Base-by-base conservation (phyloP, 768 basidiomycete species). In the Suillus clintonianus region DNA sequence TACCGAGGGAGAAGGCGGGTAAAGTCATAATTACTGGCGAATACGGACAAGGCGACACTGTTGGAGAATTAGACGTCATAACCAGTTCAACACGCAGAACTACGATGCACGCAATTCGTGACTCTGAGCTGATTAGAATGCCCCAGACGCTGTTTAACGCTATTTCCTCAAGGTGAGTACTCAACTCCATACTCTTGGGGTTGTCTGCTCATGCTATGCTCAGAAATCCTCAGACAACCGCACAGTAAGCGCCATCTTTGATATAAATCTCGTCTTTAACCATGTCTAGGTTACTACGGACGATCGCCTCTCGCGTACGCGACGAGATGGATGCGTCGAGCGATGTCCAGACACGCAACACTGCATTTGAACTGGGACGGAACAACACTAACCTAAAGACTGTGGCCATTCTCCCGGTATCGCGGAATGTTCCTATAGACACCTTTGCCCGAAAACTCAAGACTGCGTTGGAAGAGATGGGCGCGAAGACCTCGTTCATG, bases 111-210 rank as follows among this genome's bases (percentile, higher is more conserved):
- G 97, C 97, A 8, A 99, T 99, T 67, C 94, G 97, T 69, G 97
- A 99, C 73, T 95, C 95, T 0, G 97, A 99, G 74, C 83, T 99
- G 14, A 97, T 97, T 34, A 82, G 97, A 34, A 97, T 99, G 92
- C 97, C 97, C 1, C 89, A 92, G 71, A 97, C 97, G 0, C 82
- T 99, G 11, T 99, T 99, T 82, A 99, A 99, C 74, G 97, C 97
- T 1, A 97, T 99, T 63, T 94, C 93, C 50, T 89, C 91, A 13
- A 81, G 92, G 91, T 90, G 64, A 66, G 84, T 70, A 1, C 24
- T 14, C 43, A 17, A 24, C 1, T 8, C 4, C 27, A 27, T 50
- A 37, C 15, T 15, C 17, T 19, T 15, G n/a, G n/a, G 36, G 48
- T 34, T 24, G 56, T 27, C 19, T n/a, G 55, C 36, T 64, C 42